Evolutionary conservation across 1,284 basidiomycete genomes (phyloP).

Genomic region (Ganoderma boninense): DNA sequence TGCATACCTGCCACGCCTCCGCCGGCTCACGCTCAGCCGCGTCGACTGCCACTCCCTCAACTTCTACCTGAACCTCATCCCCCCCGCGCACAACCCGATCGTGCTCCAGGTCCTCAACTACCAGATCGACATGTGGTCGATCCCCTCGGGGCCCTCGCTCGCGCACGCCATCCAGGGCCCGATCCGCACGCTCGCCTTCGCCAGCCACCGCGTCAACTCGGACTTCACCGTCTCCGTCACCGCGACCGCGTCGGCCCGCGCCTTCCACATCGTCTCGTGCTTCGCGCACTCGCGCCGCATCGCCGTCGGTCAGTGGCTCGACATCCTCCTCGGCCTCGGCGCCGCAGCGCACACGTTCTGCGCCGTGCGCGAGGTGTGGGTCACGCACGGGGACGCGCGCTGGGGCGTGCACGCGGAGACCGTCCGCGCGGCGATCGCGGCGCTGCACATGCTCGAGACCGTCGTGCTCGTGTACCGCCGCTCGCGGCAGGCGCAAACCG

Average conservation of each 20-base stretch:
- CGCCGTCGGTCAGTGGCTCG: not conserved
- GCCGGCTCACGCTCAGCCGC: not conserved
- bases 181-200: conserved; percentile 5
- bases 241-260: not conserved
- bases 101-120: conserved; percentile 3
- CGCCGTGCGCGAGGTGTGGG: conserved; percentile 12
- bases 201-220: not conserved
- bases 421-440: not conserved
- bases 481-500: not conserved
- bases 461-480: conserved; percentile 2
- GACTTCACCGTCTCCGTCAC: not conserved
- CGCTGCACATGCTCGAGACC: conserved; percentile 7
- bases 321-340: not conserved
- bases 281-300: not conserved
- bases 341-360: not conserved
- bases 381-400: not conserved
- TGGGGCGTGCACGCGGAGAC: conserved; percentile 1
- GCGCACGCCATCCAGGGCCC: not conserved
- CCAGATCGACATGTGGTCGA: not conserved
- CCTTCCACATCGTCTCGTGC: not conserved
- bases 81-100: not conserved
- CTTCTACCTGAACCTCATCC: conserved; percentile 9
- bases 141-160: not conserved
- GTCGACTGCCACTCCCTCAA: not conserved
- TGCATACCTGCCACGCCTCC: not conserved